Evolutionary conservation across 495 filamentous ascomycete genomes (phyloP).

Genomic region (Arthonia radiata): DNA sequence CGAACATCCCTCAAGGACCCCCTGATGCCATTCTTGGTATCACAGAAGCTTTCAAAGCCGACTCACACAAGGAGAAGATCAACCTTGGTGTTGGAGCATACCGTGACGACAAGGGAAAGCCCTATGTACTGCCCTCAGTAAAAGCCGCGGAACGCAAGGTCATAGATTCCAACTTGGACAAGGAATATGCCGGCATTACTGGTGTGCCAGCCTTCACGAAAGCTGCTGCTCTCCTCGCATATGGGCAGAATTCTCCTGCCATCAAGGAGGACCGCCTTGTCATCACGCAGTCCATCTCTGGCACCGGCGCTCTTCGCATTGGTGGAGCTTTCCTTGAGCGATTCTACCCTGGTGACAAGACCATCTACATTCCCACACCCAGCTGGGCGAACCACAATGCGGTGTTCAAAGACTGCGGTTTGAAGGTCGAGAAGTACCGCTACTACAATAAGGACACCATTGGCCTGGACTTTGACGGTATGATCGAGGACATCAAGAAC

Average conservation of each 20-base stretch:
- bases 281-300: slow-evolving; percentile 95
- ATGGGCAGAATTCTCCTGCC: slow-evolving; percentile 51
- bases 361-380: slow-evolving; percentile 81
- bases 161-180: slow-evolving; percentile 52
- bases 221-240: slow-evolving; percentile 73
- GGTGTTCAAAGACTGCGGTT: slow-evolving; percentile 78
- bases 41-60: slow-evolving; percentile 97
- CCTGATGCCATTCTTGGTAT: slow-evolving; percentile 68
- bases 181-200: slow-evolving; percentile 95
- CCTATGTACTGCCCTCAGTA: slow-evolving; percentile 89
- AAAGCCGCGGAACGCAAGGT: slow-evolving; percentile 71
- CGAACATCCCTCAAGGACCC: slow-evolving; percentile 74
- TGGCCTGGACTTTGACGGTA: slow-evolving; percentile 86
- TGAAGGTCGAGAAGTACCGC: slow-evolving; percentile 78
- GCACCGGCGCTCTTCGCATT: slow-evolving; percentile 84
- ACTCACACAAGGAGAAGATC: slow-evolving; percentile 78
- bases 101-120: slow-evolving; percentile 89
- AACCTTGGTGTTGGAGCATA: slow-evolving; percentile 76
- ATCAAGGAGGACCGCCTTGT: slow-evolving; percentile 57
- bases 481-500: slow-evolving; percentile 73
- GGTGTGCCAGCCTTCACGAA: slow-evolving; percentile 84
- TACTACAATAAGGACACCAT: slow-evolving; percentile 99
- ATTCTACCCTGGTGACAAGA: slow-evolving; percentile 75
- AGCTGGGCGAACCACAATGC: slow-evolving; percentile 98
- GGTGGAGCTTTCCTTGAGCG: slow-evolving; percentile 79